Evolutionary conservation across 2,329 filamentous ascomycete species (phyloP).

Genomic region (Aspergillus amoenus): DNA sequence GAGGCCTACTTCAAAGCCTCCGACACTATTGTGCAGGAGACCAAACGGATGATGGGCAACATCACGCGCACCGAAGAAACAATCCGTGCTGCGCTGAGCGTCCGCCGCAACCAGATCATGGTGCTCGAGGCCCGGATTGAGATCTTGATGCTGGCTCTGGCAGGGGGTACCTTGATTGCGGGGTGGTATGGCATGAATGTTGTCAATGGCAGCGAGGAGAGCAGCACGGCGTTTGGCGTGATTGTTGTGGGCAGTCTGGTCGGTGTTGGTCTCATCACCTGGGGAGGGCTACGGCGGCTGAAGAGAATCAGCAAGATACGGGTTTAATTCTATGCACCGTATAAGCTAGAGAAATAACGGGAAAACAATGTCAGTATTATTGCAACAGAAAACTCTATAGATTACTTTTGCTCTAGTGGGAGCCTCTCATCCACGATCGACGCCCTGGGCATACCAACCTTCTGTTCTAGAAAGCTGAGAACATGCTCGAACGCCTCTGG

Average conservation of each 20-base stretch:
- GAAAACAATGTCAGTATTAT: no score
- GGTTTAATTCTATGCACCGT: no score
- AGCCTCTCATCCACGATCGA: no score
- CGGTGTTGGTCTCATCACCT: neutral
- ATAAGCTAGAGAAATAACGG: no score
- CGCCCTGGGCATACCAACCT: no score
- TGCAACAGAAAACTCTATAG: no score
- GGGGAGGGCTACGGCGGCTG: neutral
- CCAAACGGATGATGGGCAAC: conserved; percentile 25
- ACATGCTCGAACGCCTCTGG: no score
- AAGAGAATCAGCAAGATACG: neutral
- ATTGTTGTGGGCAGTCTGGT: neutral
- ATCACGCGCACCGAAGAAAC: conserved; percentile 34
- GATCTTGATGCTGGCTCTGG: conserved; percentile 38
- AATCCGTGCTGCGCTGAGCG: conserved; percentile 33
- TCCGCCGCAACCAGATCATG: conserved; percentile 42
- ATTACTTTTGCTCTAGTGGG: no score
- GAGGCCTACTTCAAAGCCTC: conserved; percentile 39
- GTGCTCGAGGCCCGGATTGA: conserved; percentile 38
- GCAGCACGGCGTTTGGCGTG: neutral
- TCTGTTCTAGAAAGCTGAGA: no score
- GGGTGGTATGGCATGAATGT: conserved; percentile 42
- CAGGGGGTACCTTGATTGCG: conserved; percentile 35
- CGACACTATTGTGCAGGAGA: conserved; percentile 34
- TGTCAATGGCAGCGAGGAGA: conserved; percentile 38